These are phyloP conservation scores for Xylariaceae sp. DNA, from an alignment of 2,329 filamentous ascomycete species.

Conservation along the genomic window DNA sequence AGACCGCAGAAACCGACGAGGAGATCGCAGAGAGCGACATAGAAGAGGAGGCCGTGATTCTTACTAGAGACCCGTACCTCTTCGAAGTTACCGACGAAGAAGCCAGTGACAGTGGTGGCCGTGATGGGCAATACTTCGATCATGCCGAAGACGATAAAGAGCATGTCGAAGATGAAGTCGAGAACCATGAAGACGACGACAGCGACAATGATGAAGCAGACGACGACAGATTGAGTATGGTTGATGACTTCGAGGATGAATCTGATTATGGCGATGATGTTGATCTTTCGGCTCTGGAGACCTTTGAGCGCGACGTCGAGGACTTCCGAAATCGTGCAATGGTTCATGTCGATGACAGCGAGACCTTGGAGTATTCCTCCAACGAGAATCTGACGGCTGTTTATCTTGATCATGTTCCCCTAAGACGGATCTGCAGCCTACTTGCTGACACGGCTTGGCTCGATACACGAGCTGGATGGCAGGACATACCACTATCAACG, in stretches of 20 bases:
- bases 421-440: slow-evolving; percentile 17
- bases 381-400: slow-evolving; percentile 19
- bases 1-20: too few relatives aligned
- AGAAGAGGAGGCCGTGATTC: neutral
- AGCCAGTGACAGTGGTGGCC: neutral
- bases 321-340: slow-evolving; percentile 16
- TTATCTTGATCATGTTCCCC: slow-evolving; percentile 13
- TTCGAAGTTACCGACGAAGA: neutral
- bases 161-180: neutral
- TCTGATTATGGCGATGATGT: slow-evolving; percentile 6
- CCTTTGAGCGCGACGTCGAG: slow-evolving; percentile 22
- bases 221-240: neutral
- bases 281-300: slow-evolving; percentile 14
- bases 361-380: slow-evolving; percentile 17
- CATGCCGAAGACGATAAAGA: neutral
- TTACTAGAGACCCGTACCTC: too few relatives aligned
- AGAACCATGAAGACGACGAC: neutral
- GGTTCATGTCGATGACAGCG: slow-evolving; percentile 7
- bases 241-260: slow-evolving; percentile 14
- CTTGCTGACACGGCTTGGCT: slow-evolving; percentile 21
- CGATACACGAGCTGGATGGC: slow-evolving; percentile 17
- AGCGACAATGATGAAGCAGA: neutral
- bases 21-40: neutral
- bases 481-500: slow-evolving; percentile 11
- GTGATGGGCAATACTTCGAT: neutral